Percentiles rank a stretch among this genome's conserved stretches.
Evolutionary conservation across 352 stramenopile genomes (phyloP).

Genomic region (Pythium monospermum): DNA sequence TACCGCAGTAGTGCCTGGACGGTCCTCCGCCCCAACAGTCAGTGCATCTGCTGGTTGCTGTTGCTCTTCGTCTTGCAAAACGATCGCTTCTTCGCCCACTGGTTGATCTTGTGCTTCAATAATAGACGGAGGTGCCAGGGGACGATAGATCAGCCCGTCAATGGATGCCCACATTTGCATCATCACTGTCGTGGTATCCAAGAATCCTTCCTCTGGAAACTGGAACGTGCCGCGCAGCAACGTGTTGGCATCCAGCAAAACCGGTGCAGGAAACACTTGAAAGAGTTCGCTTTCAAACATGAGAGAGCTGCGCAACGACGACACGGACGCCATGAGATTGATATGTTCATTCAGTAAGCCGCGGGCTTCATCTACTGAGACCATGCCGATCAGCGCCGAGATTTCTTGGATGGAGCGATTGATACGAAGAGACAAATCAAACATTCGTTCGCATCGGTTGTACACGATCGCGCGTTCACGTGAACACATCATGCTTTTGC

Average conservation of each 20-base stretch:
- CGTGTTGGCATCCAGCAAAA: slow-evolving; percentile 75
- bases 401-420: slow-evolving; percentile 86
- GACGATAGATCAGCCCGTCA: slow-evolving; percentile 74
- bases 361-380: slow-evolving; percentile 72
- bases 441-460: slow-evolving; percentile 83
- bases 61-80: not conserved
- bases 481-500: slow-evolving; percentile 72
- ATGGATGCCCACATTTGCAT: slow-evolving; percentile 85
- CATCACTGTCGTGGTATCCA: slow-evolving; percentile 70
- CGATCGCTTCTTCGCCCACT: not conserved
- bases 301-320: slow-evolving; percentile 64
- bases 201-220: slow-evolving; percentile 47
- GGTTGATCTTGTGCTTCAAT: slow-evolving; percentile 26
- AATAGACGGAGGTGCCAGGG: slow-evolving; percentile 58
- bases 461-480: slow-evolving; percentile 71
- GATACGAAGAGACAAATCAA: slow-evolving; percentile 83
- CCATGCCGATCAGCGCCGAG: slow-evolving; percentile 75
- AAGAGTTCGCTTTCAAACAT: slow-evolving; percentile 86
- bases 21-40: not conserved
- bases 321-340: slow-evolving; percentile 76
- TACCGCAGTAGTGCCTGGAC: not conserved
- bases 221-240: slow-evolving; percentile 57
- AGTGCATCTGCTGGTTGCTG: not conserved
- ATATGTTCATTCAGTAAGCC: slow-evolving; percentile 82
- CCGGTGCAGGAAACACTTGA: slow-evolving; percentile 72